These are phyloP conservation scores for Penicillium cataractarum DNA, from an alignment of 495 filamentous ascomycete genomes.

Conservation along the genomic window DNA sequence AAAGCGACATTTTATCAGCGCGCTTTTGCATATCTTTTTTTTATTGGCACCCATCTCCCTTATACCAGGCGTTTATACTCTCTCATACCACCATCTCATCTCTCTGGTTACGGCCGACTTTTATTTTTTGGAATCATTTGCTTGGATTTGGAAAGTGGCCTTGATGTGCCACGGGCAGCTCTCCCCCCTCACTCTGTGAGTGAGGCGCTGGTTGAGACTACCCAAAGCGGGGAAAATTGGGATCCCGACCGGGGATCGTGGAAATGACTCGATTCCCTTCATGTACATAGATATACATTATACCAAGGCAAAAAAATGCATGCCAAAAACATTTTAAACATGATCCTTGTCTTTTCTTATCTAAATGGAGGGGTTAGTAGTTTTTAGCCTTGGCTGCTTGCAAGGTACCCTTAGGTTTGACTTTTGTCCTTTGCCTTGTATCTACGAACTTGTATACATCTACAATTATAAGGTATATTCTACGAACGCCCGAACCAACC, in stretches of 20 bases:
- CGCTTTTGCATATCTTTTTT: constrained; percentile 5
- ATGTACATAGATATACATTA: constrained; percentile 6
- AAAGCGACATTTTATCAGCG: constrained; percentile 13
- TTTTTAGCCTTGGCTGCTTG: background rate
- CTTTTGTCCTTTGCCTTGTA: too few species aligned
- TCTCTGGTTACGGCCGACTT: background rate
- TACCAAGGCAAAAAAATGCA: constrained; percentile 10
- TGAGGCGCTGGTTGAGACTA: constrained; percentile 28
- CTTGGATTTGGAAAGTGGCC: background rate
- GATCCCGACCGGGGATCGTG: constrained; percentile 14
- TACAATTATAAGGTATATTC: too few species aligned
- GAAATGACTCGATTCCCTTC: constrained; percentile 5
- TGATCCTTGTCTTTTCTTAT: background rate
- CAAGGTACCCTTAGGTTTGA: background rate
- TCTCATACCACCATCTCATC: constrained; percentile 17
- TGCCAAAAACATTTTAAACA: background rate
- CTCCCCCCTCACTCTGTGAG: constrained; percentile 21
- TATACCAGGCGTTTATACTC: constrained; percentile 17
- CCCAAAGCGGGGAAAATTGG: constrained; percentile 12
- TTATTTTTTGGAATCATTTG: background rate
- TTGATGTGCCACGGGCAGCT: constrained; percentile 12
- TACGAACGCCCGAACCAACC: too few species aligned
- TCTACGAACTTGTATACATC: too few species aligned
- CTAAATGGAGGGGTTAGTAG: background rate
- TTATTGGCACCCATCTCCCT: constrained; percentile 5